phyloP scores from a whole-genome alignment of 2,329 filamentous ascomycete species.

The Aspergillus fischeri region DNA sequence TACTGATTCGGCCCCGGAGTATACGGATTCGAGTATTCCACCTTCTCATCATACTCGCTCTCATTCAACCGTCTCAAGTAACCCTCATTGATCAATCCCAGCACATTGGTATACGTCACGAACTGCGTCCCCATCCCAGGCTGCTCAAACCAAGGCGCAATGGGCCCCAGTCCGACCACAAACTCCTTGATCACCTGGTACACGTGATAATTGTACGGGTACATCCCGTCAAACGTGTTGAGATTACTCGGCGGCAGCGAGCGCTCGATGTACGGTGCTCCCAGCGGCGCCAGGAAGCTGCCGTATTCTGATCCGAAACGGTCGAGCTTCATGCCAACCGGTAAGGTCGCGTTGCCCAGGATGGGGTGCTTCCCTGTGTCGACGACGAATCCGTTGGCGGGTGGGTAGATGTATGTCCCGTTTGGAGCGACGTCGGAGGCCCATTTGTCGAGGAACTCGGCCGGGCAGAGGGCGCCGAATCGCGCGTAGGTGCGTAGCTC shows the following conservation, averaged over 20 bases:
- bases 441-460: constrained; percentile 32
- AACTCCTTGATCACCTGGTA: constrained; percentile 44
- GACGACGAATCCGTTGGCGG: constrained; percentile 41
- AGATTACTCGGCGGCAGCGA: constrained; percentile 47
- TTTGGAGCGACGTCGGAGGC: constrained; percentile 2
- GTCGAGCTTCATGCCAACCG: constrained; percentile 43
- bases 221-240: constrained; percentile 32
- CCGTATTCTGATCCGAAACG: constrained; percentile 48
- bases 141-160: constrained; percentile 50
- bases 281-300: constrained; percentile 41
- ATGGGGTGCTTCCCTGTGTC: constrained; percentile 35
- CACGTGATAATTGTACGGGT: constrained; percentile 49
- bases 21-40: constrained; percentile 19
- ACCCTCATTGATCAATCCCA: constrained; percentile 29
- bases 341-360: constrained; percentile 39
- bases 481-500: constrained; percentile 35
- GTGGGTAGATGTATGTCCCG: constrained; percentile 37
- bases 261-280: constrained; percentile 46
- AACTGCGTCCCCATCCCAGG: constrained; percentile 45
- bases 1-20: constrained; percentile 12
- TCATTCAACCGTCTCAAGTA: constrained; percentile 25
- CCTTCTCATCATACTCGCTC: constrained; percentile 19
- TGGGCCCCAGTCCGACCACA: constrained; percentile 42
- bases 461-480: constrained; percentile 40
- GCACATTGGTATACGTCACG: constrained; percentile 24